Conservation (phyloP, 176 grass and related monocot genomes). For the Raddia distichophylla region DNA sequence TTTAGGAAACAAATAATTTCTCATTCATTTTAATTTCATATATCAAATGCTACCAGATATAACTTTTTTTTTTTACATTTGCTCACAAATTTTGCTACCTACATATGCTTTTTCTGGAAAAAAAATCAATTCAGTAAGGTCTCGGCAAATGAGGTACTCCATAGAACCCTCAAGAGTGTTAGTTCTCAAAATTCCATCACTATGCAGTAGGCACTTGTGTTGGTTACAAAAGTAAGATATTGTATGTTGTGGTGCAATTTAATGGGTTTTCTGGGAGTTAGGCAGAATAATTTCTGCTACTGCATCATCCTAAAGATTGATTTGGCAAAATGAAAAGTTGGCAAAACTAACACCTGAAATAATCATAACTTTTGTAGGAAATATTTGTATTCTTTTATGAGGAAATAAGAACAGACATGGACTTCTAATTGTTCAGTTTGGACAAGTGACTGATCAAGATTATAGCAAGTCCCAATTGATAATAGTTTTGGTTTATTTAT, state of each 20-base stretch:
- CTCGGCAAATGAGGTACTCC: neutral
- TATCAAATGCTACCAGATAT: neutral
- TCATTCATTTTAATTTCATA: neutral
- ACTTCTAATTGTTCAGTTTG: constrained; percentile 3
- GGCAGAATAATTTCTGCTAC: neutral
- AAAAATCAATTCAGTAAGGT: neutral
- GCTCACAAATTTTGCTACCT: neutral
- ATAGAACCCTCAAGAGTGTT: neutral
- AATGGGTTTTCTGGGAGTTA: constrained; percentile 21
- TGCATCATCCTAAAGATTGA: neutral
- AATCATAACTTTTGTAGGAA: constrained; percentile 6
- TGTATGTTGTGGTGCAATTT: neutral
- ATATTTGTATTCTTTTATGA: constrained; percentile 17
- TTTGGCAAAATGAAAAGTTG: constrained; percentile 8
- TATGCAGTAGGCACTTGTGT: neutral
- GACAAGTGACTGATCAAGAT: neutral
- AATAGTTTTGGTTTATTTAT: neutral
- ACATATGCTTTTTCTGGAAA: constrained; percentile 11
- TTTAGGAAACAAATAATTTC: neutral
- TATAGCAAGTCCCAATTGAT: neutral
- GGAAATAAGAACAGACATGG: neutral
- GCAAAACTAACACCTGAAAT: constrained; percentile 6
- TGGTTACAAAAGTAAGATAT: constrained; percentile 11
- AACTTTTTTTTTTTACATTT: constrained; percentile 12
- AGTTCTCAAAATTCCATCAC: constrained; percentile 5